These are phyloP conservation scores for Rhinocladiella similis DNA, from an alignment of 2,329 filamentous ascomycete genomes.

Conservation along the genomic window DNA sequence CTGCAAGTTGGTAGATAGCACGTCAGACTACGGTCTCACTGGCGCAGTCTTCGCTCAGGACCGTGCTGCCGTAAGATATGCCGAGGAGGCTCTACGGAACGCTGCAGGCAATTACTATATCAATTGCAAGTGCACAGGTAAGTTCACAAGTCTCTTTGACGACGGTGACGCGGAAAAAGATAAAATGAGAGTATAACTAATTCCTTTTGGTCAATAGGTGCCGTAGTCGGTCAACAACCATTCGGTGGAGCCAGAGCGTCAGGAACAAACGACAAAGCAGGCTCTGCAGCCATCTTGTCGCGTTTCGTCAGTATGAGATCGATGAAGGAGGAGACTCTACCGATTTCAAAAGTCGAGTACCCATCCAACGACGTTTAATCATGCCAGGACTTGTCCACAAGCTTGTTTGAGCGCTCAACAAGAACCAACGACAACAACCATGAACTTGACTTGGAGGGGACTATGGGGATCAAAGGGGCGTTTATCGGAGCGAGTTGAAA, in stretches of 20 bases:
- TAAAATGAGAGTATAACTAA: too few relatives aligned
- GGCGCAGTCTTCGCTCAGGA: conserved; percentile 74
- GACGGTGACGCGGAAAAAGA: too few relatives aligned
- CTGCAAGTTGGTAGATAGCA: conserved; percentile 66
- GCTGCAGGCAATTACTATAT: conserved; percentile 82
- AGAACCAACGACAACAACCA: too few relatives aligned
- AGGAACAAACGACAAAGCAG: conserved; percentile 60
- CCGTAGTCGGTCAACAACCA: conserved; percentile 52
- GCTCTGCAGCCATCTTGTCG: conserved; percentile 51
- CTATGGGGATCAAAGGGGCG: too few relatives aligned
- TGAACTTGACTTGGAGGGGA: too few relatives aligned
- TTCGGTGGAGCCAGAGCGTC: conserved; percentile 57
- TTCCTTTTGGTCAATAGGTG: too few relatives aligned
- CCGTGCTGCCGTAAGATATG: conserved; percentile 63
- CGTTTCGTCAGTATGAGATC: conserved; percentile 58
- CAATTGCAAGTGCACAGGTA: conserved; percentile 71
- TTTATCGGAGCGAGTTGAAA: too few relatives aligned
- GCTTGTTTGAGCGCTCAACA: too few relatives aligned
- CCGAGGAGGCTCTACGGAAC: conserved; percentile 70
- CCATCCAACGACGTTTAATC: conserved; percentile 50
- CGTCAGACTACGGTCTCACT: conserved; percentile 76
- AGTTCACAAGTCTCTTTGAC: conserved; percentile 25
- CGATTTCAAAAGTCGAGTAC: conserved; percentile 50
- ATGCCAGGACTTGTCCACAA: background rate
- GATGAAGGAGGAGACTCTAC: conserved; percentile 58